A percentile compares a stretch with the other conserved stretches of the same genome.
Evolutionary conservation across 768 basidiomycete genomes (phyloP).

Genomic region (Gymnopilus junonius): DNA sequence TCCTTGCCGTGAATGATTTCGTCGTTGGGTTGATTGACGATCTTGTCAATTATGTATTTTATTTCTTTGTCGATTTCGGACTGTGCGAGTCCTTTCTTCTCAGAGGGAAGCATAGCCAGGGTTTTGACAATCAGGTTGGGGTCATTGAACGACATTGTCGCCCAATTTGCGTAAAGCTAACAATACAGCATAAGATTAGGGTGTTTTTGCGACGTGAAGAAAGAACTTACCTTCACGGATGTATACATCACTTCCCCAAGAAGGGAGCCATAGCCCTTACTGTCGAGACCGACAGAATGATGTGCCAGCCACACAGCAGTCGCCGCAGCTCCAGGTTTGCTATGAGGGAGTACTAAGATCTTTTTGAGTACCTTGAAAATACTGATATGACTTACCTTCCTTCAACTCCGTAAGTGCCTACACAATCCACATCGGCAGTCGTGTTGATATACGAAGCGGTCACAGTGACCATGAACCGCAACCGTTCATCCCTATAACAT

Average conservation of each 20-base stretch:
- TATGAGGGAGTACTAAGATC: slow-evolving; percentile 13
- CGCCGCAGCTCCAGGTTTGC: slow-evolving; percentile 51
- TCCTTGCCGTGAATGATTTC: slow-evolving; percentile 22
- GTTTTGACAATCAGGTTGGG: slow-evolving; percentile 40
- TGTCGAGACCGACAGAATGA: slow-evolving; percentile 41
- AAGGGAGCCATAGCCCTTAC: slow-evolving; percentile 40
- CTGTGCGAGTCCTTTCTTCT: slow-evolving; percentile 24
- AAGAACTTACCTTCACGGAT: slow-evolving; percentile 33
- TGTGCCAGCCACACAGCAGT: slow-evolving; percentile 42
- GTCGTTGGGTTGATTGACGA: slow-evolving; percentile 31
- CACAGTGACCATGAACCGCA: slow-evolving; percentile 38
- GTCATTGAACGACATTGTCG: slow-evolving; percentile 38
- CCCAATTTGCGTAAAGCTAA: slow-evolving; percentile 42
- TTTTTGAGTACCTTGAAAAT: not conserved
- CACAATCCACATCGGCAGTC: slow-evolving; percentile 31
- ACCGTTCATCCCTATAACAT: slow-evolving; percentile 40
- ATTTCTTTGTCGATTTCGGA: slow-evolving; percentile 31
- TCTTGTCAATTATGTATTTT: slow-evolving; percentile 34
- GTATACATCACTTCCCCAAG: slow-evolving; percentile 43
- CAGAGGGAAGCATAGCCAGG: slow-evolving; percentile 38
- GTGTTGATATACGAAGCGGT: slow-evolving; percentile 14
- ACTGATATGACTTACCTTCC: slow-evolving; percentile 41
- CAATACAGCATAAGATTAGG: not conserved
- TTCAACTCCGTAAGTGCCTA: slow-evolving; percentile 51
- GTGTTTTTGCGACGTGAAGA: not conserved